A percentile compares a stretch with the other conserved stretches of the same genome.
These are phyloP conservation scores for Lepidopterella palustris DNA, from an alignment of 495 filamentous ascomycete genomes.

Conservation along the genomic window DNA sequence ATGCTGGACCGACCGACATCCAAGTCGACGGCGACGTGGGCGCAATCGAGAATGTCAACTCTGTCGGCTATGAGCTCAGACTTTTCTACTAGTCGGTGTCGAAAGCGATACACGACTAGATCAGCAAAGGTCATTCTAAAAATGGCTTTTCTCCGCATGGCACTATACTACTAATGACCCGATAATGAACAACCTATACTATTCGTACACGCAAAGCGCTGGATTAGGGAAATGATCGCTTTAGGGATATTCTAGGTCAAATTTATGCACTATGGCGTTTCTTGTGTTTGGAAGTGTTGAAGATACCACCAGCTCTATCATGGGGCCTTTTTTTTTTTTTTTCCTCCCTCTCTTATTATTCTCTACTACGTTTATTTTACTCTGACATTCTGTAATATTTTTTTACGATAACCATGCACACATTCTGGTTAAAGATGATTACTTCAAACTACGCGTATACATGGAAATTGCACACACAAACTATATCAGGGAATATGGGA, in stretches of 20 bases:
- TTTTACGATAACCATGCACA: conserved; percentile 30
- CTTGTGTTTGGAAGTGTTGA: conserved; percentile 6
- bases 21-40: conserved; percentile 38
- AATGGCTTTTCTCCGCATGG: background rate
- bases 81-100: conserved; percentile 39
- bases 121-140: too few species aligned
- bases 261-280: conserved; percentile 9
- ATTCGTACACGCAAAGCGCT: conserved; percentile 22
- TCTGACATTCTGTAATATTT: too few species aligned
- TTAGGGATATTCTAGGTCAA: too few species aligned
- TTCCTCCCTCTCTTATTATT: conserved; percentile 14
- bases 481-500: background rate
- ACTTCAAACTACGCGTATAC: background rate
- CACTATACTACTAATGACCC: background rate
- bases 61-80: conserved; percentile 38
- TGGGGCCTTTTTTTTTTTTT: conserved; percentile 9
- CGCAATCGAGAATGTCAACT: conserved; percentile 31
- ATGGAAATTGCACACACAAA: background rate
- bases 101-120: background rate
- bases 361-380: too few species aligned
- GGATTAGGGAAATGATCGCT: conserved; percentile 10
- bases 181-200: conserved; percentile 28
- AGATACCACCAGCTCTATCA: conserved; percentile 26
- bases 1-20: conserved; percentile 36
- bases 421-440: conserved; percentile 4